Evolutionary conservation across 169 alveolate genomes (phyloP).

Genomic region (Plasmodium knowlesi): DNA sequence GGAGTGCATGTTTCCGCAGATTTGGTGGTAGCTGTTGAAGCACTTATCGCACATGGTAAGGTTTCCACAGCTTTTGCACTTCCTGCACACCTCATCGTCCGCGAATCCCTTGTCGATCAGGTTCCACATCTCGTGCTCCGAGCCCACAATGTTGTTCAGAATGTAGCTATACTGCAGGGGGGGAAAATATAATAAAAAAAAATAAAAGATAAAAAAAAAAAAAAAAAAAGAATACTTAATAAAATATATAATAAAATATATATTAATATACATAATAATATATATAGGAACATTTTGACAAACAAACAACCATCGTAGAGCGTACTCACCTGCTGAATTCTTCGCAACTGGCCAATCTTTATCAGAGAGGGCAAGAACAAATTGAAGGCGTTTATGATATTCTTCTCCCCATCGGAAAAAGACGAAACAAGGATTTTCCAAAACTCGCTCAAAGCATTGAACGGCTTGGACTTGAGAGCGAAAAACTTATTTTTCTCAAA

Average conservation of each 20-base stretch:
- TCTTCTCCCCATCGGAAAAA: conserved; percentile 62
- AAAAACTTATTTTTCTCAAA: conserved; percentile 14
- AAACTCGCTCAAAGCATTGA: conserved; percentile 35
- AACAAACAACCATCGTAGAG: not conserved
- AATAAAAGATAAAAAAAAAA: not conserved
- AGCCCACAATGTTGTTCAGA: conserved; percentile 38
- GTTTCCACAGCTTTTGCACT: conserved; percentile 64
- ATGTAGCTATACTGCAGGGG: conserved; percentile 66
- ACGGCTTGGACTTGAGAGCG: conserved; percentile 37
- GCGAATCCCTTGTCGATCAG: conserved; percentile 66
- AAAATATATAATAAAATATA: not conserved
- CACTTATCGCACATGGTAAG: conserved; percentile 60
- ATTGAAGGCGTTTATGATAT: conserved; percentile 22
- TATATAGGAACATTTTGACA: conserved; percentile 1
- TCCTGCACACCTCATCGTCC: conserved; percentile 67
- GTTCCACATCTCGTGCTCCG: conserved; percentile 64
- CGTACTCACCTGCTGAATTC: conserved; percentile 60
- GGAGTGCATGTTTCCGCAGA: conserved; percentile 58
- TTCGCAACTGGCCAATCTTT: conserved; percentile 48
- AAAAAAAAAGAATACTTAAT: not conserved
- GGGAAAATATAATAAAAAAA: not conserved
- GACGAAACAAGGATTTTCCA: conserved; percentile 54
- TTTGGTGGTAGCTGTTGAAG: conserved; percentile 45
- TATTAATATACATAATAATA: too few relatives aligned
- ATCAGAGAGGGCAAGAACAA: conserved; percentile 54